Percentiles rank a stretch among this genome's conserved stretches.
These are phyloP conservation scores for Gonapodya prolifera DNA, from an alignment of 192 early-diverging fungal genomes.

Conservation along the genomic window DNA sequence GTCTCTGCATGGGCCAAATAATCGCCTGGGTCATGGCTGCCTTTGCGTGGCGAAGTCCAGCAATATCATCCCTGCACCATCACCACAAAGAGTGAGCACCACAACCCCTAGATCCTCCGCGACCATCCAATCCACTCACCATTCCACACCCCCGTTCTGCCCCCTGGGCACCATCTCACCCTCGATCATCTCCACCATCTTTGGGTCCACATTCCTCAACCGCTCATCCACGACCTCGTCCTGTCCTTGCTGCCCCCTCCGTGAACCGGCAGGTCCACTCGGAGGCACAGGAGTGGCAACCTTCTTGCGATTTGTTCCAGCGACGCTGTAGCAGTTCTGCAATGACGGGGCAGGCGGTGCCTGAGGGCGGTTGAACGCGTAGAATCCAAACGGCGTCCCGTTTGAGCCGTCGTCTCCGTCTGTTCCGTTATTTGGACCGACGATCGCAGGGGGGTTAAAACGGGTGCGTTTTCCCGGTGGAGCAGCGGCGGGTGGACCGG, in stretches of 20 bases:
- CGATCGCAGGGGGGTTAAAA: neutral
- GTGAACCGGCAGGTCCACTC: neutral
- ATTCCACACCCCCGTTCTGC: constrained; percentile 1
- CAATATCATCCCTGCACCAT: constrained; percentile 6
- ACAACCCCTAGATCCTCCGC: neutral
- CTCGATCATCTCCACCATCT: constrained; percentile 76
- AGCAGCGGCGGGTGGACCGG: neutral
- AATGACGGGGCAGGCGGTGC: neutral
- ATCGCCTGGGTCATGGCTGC: constrained; percentile 4
- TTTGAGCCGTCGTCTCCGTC: neutral
- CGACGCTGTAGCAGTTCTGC: neutral
- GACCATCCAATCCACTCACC: neutral
- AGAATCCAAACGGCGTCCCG: neutral
- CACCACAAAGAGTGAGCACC: neutral
- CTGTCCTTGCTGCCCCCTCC: neutral
- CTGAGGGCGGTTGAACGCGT: neutral
- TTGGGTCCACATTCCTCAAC: constrained; percentile 71
- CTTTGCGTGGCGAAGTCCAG: constrained; percentile 8
- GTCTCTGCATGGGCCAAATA: constrained; percentile 8
- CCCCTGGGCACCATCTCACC: constrained; percentile 49
- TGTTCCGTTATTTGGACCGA: neutral
- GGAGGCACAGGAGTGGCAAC: neutral
- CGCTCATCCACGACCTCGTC: constrained; percentile 42
- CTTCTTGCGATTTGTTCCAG: neutral
- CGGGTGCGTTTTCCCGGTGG: neutral